Evolutionary conservation across 345 rosid species (phyloP), one percentile per base, ranked within the genome.

Genomic region (Moricandia moricandioides): DNA sequence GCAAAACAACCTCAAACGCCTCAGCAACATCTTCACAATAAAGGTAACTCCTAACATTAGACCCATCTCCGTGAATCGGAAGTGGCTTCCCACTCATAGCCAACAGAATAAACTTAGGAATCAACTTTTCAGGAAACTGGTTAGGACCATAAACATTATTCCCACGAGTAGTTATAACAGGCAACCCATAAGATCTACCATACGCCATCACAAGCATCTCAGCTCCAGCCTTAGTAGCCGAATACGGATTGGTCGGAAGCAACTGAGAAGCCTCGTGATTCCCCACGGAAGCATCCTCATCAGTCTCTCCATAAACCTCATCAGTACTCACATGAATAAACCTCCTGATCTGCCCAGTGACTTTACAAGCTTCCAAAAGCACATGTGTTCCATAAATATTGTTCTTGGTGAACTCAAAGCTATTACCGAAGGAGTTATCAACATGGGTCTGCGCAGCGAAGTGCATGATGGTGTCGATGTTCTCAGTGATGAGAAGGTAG

Each of bases 141-240:
- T 89, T 88, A 14, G 96, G 97, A 43, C 97, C 97, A 74, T 91
- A 91, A 56, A 91, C 96, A 78, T 91, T 47, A 0, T 47, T 47
- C 52, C 52, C 52, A 47, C 52, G 52, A 0, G 52, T 55, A 0
- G 97, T 91, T 37, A 91, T 91, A 71, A 91, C 97, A 11, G 97
- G 97, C 30, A 91, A 78, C 8, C 96, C 97, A 45, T 91, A 91
- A 2, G 96, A 89, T 77, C 97, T 78, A 9, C 90, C 97, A 79
- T 89, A 91, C 4, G 97, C 97, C 97, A 91, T 89, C 60, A 91
- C 97, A 79, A 91, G 97, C 97, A 91, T 91, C 76, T 91, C 96
- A 5, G 96, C 96, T 27, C 96, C 93, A 69, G 95, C 97, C 71
- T 91, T 91, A 10, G 97, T 89, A 5, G 97, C 95, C 34, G 97